A percentile compares a stretch with the other conserved stretches of the same genome.
These are phyloP conservation scores for Mycena maculata DNA, from an alignment of 768 basidiomycete species.

Conservation along the genomic window DNA sequence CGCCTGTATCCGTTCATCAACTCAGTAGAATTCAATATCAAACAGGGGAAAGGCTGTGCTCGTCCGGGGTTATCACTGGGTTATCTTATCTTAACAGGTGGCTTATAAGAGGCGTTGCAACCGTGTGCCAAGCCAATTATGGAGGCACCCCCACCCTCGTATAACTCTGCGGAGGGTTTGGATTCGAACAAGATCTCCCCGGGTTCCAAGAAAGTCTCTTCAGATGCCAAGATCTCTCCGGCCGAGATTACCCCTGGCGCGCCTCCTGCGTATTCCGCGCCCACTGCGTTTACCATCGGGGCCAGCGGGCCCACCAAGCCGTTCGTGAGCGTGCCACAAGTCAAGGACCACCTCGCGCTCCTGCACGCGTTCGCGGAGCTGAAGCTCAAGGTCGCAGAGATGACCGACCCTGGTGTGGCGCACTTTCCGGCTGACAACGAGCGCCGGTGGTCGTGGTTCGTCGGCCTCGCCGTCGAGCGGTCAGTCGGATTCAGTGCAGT, in stretches of 20 bases:
- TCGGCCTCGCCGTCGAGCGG: slow-evolving; percentile 39
- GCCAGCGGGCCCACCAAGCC: slow-evolving; percentile 36
- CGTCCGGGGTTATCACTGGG: no score
- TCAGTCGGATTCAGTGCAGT: neutral
- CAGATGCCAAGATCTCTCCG: neutral
- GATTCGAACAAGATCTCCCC: no score
- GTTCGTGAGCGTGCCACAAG: slow-evolving; percentile 42
- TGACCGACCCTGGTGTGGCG: neutral
- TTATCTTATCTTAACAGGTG: no score
- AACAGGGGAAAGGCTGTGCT: neutral
- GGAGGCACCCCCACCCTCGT: slow-evolving; percentile 20
- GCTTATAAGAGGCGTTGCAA: no score
- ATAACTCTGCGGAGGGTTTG: slow-evolving; percentile 1
- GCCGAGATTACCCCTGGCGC: neutral
- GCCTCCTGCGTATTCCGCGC: slow-evolving; percentile 45
- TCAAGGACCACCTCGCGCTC: slow-evolving; percentile 38
- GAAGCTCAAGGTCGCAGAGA: slow-evolving; percentile 31
- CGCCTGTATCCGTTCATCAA: neutral
- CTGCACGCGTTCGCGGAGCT: slow-evolving; percentile 35
- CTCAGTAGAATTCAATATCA: no score
- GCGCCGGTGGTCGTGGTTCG: slow-evolving; percentile 36
- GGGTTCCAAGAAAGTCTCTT: no score
- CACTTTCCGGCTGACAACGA: slow-evolving; percentile 23
- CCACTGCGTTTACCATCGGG: slow-evolving; percentile 46
- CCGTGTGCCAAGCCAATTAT: no score